Percentiles rank a stretch among this genome's conserved stretches.
Evolutionary conservation across 768 basidiomycete species (phyloP).

Genomic region (Xerocomus spinulosus): DNA sequence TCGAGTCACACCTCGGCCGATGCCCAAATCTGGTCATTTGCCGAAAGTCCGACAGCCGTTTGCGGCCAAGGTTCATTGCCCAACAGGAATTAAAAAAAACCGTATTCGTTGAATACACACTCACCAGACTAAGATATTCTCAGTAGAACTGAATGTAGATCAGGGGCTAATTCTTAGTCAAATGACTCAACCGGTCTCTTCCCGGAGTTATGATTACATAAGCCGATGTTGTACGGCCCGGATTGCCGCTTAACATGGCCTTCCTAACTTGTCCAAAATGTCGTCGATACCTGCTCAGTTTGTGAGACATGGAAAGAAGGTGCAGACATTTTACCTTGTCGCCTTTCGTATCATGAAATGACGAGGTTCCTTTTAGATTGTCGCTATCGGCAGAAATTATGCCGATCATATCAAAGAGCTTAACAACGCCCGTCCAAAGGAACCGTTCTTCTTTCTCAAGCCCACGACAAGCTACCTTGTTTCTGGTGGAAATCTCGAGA

Average conservation of each 20-base stretch:
- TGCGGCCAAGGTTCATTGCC: background rate
- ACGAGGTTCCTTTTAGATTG: conserved; percentile 50
- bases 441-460: conserved; percentile 98
- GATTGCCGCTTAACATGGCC: too few relatives aligned
- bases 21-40: conserved; percentile 8
- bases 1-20: conserved; percentile 31
- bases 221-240: too few relatives aligned
- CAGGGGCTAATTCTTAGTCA: background rate
- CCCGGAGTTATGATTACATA: too few relatives aligned
- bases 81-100: background rate
- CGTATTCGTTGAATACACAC: too few relatives aligned
- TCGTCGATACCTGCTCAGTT: conserved; percentile 36
- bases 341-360: background rate
- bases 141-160: background rate
- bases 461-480: conserved; percentile 86
- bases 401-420: conserved; percentile 89
- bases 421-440: conserved; percentile 77
- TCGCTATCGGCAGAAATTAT: conserved; percentile 96
- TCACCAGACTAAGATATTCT: background rate
- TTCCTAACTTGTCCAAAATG: conserved; percentile 20
- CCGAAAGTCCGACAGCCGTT: conserved; percentile 21
- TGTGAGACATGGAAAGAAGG: conserved; percentile 46
- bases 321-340: conserved; percentile 3
- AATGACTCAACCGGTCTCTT: too few relatives aligned
- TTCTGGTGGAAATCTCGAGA: conserved; percentile 76